Evolutionary conservation across 2,329 filamentous ascomycete genomes (phyloP).

Genomic region (Colletotrichum sp.): DNA sequence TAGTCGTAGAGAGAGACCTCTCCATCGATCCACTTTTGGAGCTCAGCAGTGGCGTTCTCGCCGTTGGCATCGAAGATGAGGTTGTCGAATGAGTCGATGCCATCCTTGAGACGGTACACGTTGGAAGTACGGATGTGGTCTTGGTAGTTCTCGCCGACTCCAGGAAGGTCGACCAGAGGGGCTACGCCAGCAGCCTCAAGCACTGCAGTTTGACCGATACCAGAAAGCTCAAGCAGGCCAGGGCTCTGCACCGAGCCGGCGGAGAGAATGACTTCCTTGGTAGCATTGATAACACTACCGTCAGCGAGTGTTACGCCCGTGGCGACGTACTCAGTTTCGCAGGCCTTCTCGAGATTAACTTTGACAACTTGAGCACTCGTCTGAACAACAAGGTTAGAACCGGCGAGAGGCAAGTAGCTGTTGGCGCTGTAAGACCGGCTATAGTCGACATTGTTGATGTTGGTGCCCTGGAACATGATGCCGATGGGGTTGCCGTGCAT

Average conservation of each 20-base stretch:
- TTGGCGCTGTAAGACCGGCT: slow-evolving; percentile 35
- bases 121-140: slow-evolving; percentile 43
- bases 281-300: neutral
- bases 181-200: slow-evolving; percentile 41
- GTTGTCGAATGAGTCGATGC: slow-evolving; percentile 32
- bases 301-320: neutral
- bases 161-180: slow-evolving; percentile 43
- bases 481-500: slow-evolving; percentile 20
- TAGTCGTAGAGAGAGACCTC: slow-evolving; percentile 40
- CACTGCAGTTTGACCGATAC: slow-evolving; percentile 36
- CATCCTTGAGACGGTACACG: slow-evolving; percentile 30
- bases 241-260: slow-evolving; percentile 18
- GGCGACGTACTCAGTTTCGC: neutral
- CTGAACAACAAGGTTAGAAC: slow-evolving; percentile 39
- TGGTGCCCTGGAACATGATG: slow-evolving; percentile 31
- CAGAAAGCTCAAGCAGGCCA: slow-evolving; percentile 36
- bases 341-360: slow-evolving; percentile 22
- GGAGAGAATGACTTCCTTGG: slow-evolving; percentile 14
- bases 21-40: slow-evolving; percentile 37
- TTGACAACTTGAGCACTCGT: slow-evolving; percentile 37
- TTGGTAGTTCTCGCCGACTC: slow-evolving; percentile 53
- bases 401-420: slow-evolving; percentile 37
- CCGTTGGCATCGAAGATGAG: slow-evolving; percentile 23
- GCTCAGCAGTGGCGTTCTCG: slow-evolving; percentile 38
- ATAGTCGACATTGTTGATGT: slow-evolving; percentile 34